Evolutionary conservation across 768 basidiomycete genomes (phyloP).

Genomic region (Lepiota venenata): DNA sequence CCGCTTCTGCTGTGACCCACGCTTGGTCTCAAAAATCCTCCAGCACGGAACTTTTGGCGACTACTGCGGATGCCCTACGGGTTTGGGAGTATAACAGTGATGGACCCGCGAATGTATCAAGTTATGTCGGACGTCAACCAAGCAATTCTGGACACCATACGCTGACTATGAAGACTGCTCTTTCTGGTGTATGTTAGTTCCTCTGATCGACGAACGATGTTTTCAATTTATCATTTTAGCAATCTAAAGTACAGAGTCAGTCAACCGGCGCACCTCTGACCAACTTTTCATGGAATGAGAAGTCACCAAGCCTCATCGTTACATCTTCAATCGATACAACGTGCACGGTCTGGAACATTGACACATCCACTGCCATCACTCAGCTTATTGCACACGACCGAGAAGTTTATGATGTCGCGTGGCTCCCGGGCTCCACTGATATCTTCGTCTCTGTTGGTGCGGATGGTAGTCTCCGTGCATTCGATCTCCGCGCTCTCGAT

Average conservation of each 20-base stretch:
- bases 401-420: constrained; percentile 97
- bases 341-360: constrained; percentile 99
- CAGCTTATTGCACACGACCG: constrained; percentile 97
- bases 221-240: constrained; percentile 32
- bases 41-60: constrained; percentile 81
- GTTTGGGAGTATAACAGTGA: constrained; percentile 88
- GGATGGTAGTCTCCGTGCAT: constrained; percentile 93
- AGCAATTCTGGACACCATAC: constrained; percentile 51
- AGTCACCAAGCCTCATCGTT: constrained; percentile 85
- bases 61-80: constrained; percentile 89
- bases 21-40: constrained; percentile 68
- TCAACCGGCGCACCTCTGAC: constrained; percentile 88
- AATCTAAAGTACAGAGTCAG: constrained; percentile 89
- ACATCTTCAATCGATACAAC: constrained; percentile 99
- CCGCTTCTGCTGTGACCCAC: constrained; percentile 59
- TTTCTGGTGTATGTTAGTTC: constrained; percentile 67
- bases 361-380: constrained; percentile 89
- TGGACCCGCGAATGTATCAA: constrained; percentile 49
- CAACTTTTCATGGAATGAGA: constrained; percentile 97
- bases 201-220: constrained; percentile 8
- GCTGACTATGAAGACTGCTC: constrained; percentile 68
- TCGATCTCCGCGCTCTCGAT: constrained; percentile 93
- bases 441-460: constrained; percentile 99
- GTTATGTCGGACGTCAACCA: constrained; percentile 69
- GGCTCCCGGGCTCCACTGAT: constrained; percentile 93